These are phyloP conservation scores for Rutstroemia sydowiana DNA, from an alignment of 2,329 filamentous ascomycete genomes.

Conservation along the genomic window DNA sequence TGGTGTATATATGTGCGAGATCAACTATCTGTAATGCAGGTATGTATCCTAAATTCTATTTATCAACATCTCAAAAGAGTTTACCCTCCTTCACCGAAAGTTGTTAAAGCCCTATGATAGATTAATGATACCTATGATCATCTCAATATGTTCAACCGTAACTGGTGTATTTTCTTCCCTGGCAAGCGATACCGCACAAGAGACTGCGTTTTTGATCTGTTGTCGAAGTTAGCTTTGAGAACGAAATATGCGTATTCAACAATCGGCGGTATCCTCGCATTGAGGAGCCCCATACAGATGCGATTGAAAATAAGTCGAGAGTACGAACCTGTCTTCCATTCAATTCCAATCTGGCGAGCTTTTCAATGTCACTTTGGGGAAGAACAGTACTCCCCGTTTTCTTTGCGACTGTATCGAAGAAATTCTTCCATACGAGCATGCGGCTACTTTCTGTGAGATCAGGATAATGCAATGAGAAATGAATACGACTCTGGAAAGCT, in stretches of 20 bases:
- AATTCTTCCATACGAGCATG: not conserved
- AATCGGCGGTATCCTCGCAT: not conserved
- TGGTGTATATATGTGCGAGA: no score
- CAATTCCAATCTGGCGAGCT: not conserved
- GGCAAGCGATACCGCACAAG: not conserved
- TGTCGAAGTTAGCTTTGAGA: not conserved
- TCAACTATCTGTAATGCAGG: no score
- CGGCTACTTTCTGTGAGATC: constrained; percentile 1
- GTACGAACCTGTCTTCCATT: constrained; percentile 2
- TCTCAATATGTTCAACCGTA: constrained; percentile 2
- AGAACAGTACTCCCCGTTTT: not conserved
- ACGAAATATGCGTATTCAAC: not conserved
- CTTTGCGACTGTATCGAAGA: not conserved
- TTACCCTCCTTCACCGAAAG: not conserved
- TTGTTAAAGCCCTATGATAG: not conserved
- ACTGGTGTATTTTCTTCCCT: constrained; percentile 1
- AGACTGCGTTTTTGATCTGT: constrained; percentile 5
- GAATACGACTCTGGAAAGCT: constrained; percentile 4
- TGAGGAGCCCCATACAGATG: not conserved
- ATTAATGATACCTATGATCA: not conserved
- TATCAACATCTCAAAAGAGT: not conserved
- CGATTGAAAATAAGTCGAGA: not conserved
- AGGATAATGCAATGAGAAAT: constrained; percentile 4
- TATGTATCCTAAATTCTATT: not conserved
- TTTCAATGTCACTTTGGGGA: not conserved